Evolutionary conservation across 192 early-diverging fungal genomes (phyloP), one percentile per base, ranked within the genome.

Genomic region (Coemansia sp.): DNA sequence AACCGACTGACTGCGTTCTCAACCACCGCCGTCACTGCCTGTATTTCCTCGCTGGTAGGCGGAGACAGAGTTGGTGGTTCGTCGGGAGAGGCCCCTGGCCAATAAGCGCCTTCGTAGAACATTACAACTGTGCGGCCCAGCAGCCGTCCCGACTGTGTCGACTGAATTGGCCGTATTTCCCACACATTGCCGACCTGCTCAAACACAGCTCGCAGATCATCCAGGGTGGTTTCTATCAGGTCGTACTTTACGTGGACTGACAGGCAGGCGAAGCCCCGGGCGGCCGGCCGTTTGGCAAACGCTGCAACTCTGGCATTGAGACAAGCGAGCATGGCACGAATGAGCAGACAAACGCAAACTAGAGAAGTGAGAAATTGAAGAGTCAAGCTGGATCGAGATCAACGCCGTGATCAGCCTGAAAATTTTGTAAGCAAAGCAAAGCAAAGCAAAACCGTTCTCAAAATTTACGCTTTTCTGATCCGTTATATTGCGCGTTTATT

Each of bases 131-230:
- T 67, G n/a, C 38, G 52, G 11, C 64, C 54, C n/a, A 69, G 32
- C 24, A 52, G 56, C 24, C 50, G 25, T 5, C 57, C 67, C 0
- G 73, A 38, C 2, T 31, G 25, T 7, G 40, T 56, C n/a, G 67
- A 62, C 50, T 77, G 49, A 8, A 70, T 22, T 14, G 51, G 62
- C 18, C 60, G n/a, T 6, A 77, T 48, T n/a, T 69, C 73, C 73
- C 73, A 77, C 29, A 77, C 73, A 2, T 63, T 70, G 56, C 73
- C 73, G 9, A 58, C 62, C 0, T 58, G 58, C 46, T 70, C 64
- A 52, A 77, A 77, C 19, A 46, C 29, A 29, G 21, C 21, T 28
- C 28, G 53, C 50, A 77, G 32, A 33, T 68, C 63, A 27, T 56
- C 67, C 35, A 27, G 46, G 10, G 73, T 54, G 21, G 67, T 77